phyloP scores from a whole-genome alignment of 306 rosid genomes.

The Abrus precatorius region DNA sequence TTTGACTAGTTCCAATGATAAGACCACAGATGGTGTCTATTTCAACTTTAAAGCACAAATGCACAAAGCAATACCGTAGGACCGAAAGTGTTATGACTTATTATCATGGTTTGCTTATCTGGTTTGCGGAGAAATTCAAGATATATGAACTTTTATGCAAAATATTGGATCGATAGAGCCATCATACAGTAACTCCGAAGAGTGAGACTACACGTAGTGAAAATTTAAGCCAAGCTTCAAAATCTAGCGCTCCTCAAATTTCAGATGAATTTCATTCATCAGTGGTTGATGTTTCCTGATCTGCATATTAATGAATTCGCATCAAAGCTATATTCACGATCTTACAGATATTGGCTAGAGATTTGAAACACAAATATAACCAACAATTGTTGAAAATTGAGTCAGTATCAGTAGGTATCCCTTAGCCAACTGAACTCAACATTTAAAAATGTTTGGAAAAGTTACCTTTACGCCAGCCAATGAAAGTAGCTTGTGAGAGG shows the following conservation, averaged over 20 bases:
- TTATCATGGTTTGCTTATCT: background rate
- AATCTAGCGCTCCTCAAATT: slow-evolving; percentile 72
- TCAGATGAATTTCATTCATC: slow-evolving; percentile 65
- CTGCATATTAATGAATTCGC: slow-evolving; percentile 57
- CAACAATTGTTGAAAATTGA: background rate
- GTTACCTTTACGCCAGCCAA: slow-evolving; percentile 92
- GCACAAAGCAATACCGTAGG: background rate
- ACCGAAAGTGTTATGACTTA: background rate
- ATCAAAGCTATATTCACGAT: slow-evolving; percentile 19
- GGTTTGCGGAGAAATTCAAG: background rate
- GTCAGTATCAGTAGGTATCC: slow-evolving; percentile 8
- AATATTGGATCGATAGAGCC: background rate
- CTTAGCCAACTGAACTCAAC: slow-evolving; percentile 5
- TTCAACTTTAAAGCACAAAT: background rate
- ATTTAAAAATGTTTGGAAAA: background rate
- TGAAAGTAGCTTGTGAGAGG: slow-evolving; percentile 84
- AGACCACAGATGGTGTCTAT: background rate
- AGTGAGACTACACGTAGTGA: background rate
- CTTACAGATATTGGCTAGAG: slow-evolving; percentile 10
- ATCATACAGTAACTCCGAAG: background rate
- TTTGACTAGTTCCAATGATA: too few species aligned
- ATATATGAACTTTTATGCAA: background rate
- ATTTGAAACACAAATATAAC: slow-evolving; percentile 33
- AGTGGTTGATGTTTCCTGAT: slow-evolving; percentile 84
- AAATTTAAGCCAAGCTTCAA: background rate